Evolutionary conservation across 371 early-diverging fungal genomes (phyloP).

Genomic region (Apophysomyces variabilis): DNA sequence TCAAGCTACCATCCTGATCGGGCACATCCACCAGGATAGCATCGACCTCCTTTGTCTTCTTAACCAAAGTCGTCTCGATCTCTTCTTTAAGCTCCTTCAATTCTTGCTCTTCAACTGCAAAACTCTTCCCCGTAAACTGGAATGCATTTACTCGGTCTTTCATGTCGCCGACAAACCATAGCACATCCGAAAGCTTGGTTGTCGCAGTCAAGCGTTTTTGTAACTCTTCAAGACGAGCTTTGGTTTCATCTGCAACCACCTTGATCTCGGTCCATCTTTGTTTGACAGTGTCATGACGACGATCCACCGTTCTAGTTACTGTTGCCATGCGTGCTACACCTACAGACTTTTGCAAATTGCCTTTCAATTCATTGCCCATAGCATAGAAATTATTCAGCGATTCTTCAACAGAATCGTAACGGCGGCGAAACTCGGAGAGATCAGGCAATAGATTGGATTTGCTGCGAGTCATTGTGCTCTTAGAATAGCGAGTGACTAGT

Average conservation of each 20-base stretch:
- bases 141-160: constrained; percentile 47
- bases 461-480: constrained; percentile 26
- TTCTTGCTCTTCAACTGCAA: constrained; percentile 47
- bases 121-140: constrained; percentile 43
- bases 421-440: constrained; percentile 36
- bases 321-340: constrained; percentile 27
- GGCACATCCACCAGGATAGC: constrained; percentile 19
- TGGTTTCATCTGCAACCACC: constrained; percentile 40
- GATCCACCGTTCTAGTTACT: constrained; percentile 35
- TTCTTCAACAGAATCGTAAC: constrained; percentile 35
- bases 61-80: constrained; percentile 33
- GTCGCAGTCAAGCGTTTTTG: constrained; percentile 41
- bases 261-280: constrained; percentile 43
- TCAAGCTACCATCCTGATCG: constrained; percentile 37
- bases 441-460: constrained; percentile 37
- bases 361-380: constrained; percentile 29
- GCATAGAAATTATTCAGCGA: constrained; percentile 34
- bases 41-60: constrained; percentile 40
- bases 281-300: constrained; percentile 34
- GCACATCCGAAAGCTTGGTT: constrained; percentile 41
- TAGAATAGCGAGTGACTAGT: constrained; percentile 24
- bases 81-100: constrained; percentile 45
- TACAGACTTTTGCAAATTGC: constrained; percentile 27
- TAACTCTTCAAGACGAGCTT: constrained; percentile 36
- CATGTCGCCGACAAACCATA: constrained; percentile 45